Base-by-base conservation (phyloP, 2,329 filamentous ascomycete genomes). In the Fusarium albidum region DNA sequence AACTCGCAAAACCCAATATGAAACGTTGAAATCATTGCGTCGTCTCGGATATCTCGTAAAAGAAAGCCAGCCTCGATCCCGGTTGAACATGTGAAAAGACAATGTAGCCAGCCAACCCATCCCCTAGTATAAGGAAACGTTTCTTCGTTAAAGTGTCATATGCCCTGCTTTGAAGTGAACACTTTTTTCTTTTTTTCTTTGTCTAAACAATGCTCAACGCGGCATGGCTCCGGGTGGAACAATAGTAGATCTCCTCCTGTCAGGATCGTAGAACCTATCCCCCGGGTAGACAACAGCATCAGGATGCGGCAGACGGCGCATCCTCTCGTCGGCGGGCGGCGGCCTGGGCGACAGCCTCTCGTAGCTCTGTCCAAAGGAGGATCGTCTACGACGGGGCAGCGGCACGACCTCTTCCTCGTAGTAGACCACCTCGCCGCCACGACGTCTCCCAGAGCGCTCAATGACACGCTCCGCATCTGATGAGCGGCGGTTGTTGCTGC, bases 241-340 rank as follows among this genome's bases (percentile, higher is more conserved):
- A 14, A 55, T 41, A 26, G 52, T 45, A 33, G 51, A 47, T 17
- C 56, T 57, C 49, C 51, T 52, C 10, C 49, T 50, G 17, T 60
- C 52, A 9, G 59, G 47, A 15, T 50, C 52, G 42, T 67, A 66
- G 26, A 63, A 62, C 33, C 53, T 52, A 17, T 64, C 62, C 27
- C 52, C 51, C 5, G 49, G 44, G 33, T 64, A 66, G 3, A 54
- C 39, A 8, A 55, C 39, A 8, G 55, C 61, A 52, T 68, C 61
- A 11, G 57, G 50, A 48, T 66, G 62, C 7, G 63, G 54, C 10
- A 56, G 31, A 10, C 41, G 37, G 2, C 48, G 38, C 25, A 50
- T 55, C 44, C 52, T 44, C 49, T 61, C 49, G 14, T 57, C 49
- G 34, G 55, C 49, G 37, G n/a, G n/a, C n/a, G n/a, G n/a, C n/a